Evolutionary conservation across 108 stramenopile genomes (phyloP).

Genomic region (Fragilariopsis cylindrus): DNA sequence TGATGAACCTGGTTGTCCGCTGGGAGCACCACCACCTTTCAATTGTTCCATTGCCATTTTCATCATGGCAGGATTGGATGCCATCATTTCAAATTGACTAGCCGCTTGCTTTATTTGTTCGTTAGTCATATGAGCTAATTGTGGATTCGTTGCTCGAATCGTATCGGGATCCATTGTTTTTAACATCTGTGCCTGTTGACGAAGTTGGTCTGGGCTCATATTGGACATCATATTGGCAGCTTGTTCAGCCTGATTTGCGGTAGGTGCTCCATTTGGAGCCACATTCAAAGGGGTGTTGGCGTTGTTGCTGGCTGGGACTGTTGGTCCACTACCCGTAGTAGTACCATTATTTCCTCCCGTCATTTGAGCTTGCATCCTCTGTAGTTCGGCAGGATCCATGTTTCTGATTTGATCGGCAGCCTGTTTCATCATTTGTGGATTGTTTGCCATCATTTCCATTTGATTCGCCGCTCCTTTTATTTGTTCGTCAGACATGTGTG

Average conservation of each 20-base stretch:
- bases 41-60: slow-evolving; percentile 71
- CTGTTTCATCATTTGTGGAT: slow-evolving; percentile 62
- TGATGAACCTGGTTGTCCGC: slow-evolving; percentile 2
- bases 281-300: not conserved
- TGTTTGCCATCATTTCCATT: slow-evolving; percentile 72
- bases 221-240: slow-evolving; percentile 47
- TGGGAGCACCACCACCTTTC: slow-evolving; percentile 29
- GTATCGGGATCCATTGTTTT: slow-evolving; percentile 51
- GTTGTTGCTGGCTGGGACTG: not conserved
- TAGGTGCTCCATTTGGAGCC: not conserved
- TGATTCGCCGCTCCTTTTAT: slow-evolving; percentile 56
- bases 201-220: slow-evolving; percentile 68
- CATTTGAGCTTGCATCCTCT: slow-evolving; percentile 31
- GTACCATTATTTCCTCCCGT: slow-evolving; percentile 2
- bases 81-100: slow-evolving; percentile 71
- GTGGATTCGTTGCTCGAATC: slow-evolving; percentile 66
- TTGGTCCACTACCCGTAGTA: not conserved
- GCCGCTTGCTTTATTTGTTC: slow-evolving; percentile 58
- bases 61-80: slow-evolving; percentile 68
- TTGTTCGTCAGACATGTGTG: slow-evolving; percentile 66
- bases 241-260: slow-evolving; percentile 15
- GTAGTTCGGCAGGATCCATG: slow-evolving; percentile 48
- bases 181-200: slow-evolving; percentile 60
- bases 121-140: slow-evolving; percentile 63
- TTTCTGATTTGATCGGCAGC: slow-evolving; percentile 61